Evolutionary conservation across 2,329 filamentous ascomycete genomes (phyloP).

Genomic region (Venturia effusa): DNA sequence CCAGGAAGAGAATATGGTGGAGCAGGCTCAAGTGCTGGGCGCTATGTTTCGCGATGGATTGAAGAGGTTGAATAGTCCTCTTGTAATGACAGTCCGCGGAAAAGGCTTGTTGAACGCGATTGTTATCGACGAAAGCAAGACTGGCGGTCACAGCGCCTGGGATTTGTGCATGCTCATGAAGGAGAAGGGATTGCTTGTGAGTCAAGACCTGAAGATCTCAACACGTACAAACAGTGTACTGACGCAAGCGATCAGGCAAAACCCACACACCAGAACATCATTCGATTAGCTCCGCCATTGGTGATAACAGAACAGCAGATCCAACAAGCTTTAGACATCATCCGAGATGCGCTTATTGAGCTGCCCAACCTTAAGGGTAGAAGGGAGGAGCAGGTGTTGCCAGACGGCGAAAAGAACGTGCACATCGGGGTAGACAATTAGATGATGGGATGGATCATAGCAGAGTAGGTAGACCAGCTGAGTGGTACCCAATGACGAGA

Average conservation of each 20-base stretch:
- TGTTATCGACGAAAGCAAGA: constrained; percentile 83
- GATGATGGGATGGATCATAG: not conserved
- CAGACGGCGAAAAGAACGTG: constrained; percentile 49
- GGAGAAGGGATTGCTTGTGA: constrained; percentile 83
- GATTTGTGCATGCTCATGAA: constrained; percentile 94
- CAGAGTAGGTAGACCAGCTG: not conserved
- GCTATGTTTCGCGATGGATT: constrained; percentile 74
- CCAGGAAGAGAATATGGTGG: constrained; percentile 79
- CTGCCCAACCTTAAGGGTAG: constrained; percentile 57
- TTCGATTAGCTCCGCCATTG: constrained; percentile 89
- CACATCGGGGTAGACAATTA: constrained; percentile 47
- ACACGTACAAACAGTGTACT: not conserved
- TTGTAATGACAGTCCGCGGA: constrained; percentile 75
- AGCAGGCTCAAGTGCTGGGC: constrained; percentile 70
- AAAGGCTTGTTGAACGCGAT: constrained; percentile 94
- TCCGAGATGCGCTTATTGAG: constrained; percentile 71
- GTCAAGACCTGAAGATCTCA: constrained; percentile 22
- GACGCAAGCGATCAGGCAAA: constrained; percentile 56
- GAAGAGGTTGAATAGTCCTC: constrained; percentile 60
- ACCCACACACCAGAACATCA: constrained; percentile 97
- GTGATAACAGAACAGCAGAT: constrained; percentile 89
- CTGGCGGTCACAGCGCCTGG: constrained; percentile 82
- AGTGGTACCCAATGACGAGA: not conserved
- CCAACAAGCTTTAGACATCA: constrained; percentile 63
- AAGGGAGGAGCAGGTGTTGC: constrained; percentile 45